These are phyloP conservation scores for Mycena rebaudengoi DNA, from an alignment of 768 basidiomycete species.

Conservation along the genomic window DNA sequence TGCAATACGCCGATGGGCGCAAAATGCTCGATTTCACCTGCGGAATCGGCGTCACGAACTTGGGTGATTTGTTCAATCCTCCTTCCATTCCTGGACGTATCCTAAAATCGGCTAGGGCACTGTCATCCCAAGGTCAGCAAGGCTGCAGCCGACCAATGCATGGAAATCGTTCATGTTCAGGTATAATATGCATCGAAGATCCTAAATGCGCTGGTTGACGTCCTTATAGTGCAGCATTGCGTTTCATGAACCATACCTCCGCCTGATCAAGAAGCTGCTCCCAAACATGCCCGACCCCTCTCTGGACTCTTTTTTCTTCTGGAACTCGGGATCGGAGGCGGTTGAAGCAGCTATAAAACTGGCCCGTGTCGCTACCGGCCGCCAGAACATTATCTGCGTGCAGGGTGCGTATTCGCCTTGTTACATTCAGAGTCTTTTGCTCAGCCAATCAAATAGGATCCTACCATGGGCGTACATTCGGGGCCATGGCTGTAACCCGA, in stretches of 20 bases:
- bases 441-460: slow-evolving; percentile 52
- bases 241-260: slow-evolving; percentile 86
- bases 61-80: slow-evolving; percentile 58
- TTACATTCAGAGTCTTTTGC: background rate
- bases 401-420: slow-evolving; percentile 61
- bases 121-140: slow-evolving; percentile 87
- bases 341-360: slow-evolving; percentile 92
- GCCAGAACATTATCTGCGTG: slow-evolving; percentile 91
- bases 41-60: slow-evolving; percentile 88
- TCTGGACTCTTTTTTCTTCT: slow-evolving; percentile 95
- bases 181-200: slow-evolving; percentile 44
- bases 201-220: background rate
- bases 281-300: slow-evolving; percentile 92
- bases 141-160: slow-evolving; percentile 90
- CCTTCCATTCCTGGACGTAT: background rate
- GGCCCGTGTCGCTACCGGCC: slow-evolving; percentile 77
- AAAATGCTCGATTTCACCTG: slow-evolving; percentile 85
- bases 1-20: slow-evolving; percentile 75
- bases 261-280: slow-evolving; percentile 84
- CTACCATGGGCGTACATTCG: slow-evolving; percentile 94
- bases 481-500: slow-evolving; percentile 92
- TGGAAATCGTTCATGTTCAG: slow-evolving; percentile 81
- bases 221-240: slow-evolving; percentile 81
- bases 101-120: slow-evolving; percentile 62
- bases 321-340: slow-evolving; percentile 96